Conservation (phyloP, 371 early-diverging fungal genomes). For the Funneliformis caledonium region DNA sequence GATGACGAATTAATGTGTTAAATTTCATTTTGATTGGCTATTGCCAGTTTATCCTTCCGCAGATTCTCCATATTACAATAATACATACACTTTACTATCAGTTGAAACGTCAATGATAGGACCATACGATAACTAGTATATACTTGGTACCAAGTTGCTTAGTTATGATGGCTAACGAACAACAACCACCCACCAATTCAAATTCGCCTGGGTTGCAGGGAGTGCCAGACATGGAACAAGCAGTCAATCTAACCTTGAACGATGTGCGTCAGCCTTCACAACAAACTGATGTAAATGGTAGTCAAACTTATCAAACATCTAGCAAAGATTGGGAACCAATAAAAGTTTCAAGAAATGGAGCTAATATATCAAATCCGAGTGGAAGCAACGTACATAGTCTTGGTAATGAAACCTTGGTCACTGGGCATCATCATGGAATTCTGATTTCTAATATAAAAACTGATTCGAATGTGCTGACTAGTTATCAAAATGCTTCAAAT, state of each 20-base stretch:
- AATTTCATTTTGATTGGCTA: slow-evolving; percentile 6
- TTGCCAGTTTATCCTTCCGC: not conserved
- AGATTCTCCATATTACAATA: not conserved
- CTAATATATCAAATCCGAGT: not conserved
- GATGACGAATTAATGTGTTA: not conserved
- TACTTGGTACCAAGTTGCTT: not conserved
- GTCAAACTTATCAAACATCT: slow-evolving; percentile 6
- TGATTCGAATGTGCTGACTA: not conserved
- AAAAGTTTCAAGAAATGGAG: not conserved
- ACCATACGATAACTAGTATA: slow-evolving; percentile 20
- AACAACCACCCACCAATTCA: not conserved
- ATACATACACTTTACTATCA: slow-evolving; percentile 6
- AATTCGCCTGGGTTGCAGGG: slow-evolving; percentile 22
- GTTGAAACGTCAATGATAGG: not conserved
- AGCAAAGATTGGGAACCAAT: slow-evolving; percentile 24
- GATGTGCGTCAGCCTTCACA: slow-evolving; percentile 22
- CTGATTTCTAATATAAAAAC: not conserved
- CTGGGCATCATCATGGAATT: not conserved
- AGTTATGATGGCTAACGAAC: slow-evolving; percentile 32
- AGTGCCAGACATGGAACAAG: slow-evolving; percentile 3
- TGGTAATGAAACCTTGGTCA: slow-evolving; percentile 12
- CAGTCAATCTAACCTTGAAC: not conserved
- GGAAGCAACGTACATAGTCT: not conserved
- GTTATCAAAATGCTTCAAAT: not conserved
- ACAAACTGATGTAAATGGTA: slow-evolving; percentile 2